Conservation (phyloP, 352 stramenopile species). For the Phytophthora nicotianae region DNA sequence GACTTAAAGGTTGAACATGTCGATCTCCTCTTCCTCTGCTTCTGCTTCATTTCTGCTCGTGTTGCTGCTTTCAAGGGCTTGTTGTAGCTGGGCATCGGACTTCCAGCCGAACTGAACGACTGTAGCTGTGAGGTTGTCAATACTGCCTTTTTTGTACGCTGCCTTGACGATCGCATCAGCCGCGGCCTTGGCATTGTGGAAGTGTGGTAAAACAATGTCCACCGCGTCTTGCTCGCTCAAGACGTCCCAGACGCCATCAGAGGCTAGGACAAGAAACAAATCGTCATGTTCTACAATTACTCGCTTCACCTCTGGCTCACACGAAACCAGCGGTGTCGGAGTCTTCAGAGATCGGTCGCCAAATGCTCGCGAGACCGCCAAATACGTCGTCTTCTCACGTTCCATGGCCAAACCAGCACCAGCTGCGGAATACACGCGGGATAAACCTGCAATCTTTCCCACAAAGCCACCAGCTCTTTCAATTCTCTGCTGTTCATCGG, state of each 20-base stretch:
- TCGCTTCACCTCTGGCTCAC: constrained; percentile 49
- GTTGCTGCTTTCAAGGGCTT: constrained; percentile 14
- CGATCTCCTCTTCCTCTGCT: constrained; percentile 44
- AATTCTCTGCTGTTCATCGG: constrained; percentile 58
- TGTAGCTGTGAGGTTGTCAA: constrained; percentile 62
- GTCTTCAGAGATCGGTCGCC: constrained; percentile 62
- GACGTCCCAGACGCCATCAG: constrained; percentile 70
- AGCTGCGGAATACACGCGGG: constrained; percentile 58
- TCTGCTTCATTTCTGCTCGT: constrained; percentile 6
- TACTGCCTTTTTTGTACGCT: constrained; percentile 57
- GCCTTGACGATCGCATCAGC: constrained; percentile 59
- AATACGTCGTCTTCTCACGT: constrained; percentile 40
- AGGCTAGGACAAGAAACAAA: constrained; percentile 62
- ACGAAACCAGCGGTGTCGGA: constrained; percentile 52
- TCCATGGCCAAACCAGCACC: constrained; percentile 42
- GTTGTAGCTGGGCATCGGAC: constrained; percentile 19
- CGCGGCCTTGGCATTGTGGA: constrained; percentile 46
- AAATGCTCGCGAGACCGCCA: constrained; percentile 68
- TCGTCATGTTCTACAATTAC: constrained; percentile 46
- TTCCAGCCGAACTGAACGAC: constrained; percentile 61
- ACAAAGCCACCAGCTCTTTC: constrained; percentile 57
- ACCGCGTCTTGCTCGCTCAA: constrained; percentile 66
- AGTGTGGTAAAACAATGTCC: constrained; percentile 47
- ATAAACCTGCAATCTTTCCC: constrained; percentile 45
- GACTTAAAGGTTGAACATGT: constrained; percentile 60